Evolutionary conservation across 2,329 filamentous ascomycete species (phyloP).

Genomic region (Clarireedia monteithiana): DNA sequence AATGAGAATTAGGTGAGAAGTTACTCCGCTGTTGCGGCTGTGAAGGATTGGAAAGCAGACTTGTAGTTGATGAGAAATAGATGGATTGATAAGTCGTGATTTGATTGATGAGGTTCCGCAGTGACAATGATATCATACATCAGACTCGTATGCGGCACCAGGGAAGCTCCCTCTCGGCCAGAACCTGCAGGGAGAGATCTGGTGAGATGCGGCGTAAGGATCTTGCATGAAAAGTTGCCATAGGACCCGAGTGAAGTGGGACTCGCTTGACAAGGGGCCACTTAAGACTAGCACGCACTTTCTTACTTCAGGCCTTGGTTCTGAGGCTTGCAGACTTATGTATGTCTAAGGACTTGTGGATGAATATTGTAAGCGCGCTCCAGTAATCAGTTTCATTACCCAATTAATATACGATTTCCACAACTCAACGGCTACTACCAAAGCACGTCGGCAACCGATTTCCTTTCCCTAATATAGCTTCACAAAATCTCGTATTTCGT

Average conservation of each 20-base stretch:
- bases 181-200: not conserved
- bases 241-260: not conserved
- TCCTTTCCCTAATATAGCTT: not conserved
- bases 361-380: no score
- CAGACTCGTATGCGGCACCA: not conserved
- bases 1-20: not conserved
- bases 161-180: not conserved
- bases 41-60: not conserved
- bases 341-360: no score
- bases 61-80: not conserved
- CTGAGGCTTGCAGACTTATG: not conserved
- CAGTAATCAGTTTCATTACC: not conserved
- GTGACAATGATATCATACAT: no score
- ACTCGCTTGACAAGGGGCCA: not conserved
- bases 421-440: not conserved
- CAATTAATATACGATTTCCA: not conserved
- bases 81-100: no score
- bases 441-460: no score
- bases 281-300: not conserved
- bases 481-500: not conserved
- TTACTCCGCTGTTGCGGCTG: not conserved
- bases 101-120: no score
- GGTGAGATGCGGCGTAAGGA: not conserved
- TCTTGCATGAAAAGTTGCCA: not conserved
- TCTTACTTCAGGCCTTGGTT: not conserved